Conservation (phyloP, 495 filamentous ascomycete species). For the Aspergillus avenaceus region DNA sequence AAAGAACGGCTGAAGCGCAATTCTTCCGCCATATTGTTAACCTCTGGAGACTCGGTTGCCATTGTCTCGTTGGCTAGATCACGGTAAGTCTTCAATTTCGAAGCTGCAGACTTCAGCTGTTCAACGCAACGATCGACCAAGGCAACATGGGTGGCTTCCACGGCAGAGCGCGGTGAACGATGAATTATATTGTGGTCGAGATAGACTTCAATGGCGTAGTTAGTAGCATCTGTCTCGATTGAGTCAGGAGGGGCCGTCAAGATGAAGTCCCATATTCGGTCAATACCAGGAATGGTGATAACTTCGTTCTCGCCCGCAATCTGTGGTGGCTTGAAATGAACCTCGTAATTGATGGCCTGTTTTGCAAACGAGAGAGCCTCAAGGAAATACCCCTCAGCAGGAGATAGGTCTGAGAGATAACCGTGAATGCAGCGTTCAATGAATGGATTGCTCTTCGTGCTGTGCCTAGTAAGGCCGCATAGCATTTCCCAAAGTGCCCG, state of each 20-base stretch:
- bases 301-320: constrained; percentile 39
- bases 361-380: constrained; percentile 67
- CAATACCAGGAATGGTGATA: constrained; percentile 57
- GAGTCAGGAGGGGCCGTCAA: constrained; percentile 63
- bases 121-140: constrained; percentile 74
- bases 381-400: constrained; percentile 59
- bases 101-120: constrained; percentile 68
- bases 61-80: constrained; percentile 39
- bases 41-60: constrained; percentile 40
- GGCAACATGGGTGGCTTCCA: constrained; percentile 69
- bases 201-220: constrained; percentile 70
- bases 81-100: constrained; percentile 47
- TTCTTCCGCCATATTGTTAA: constrained; percentile 47
- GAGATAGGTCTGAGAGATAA: constrained; percentile 60
- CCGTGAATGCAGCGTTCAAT: constrained; percentile 60
- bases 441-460: constrained; percentile 53
- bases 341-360: constrained; percentile 44
- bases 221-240: constrained; percentile 65
- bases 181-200: constrained; percentile 50
- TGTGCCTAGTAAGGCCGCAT: constrained; percentile 44
- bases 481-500: constrained; percentile 64
- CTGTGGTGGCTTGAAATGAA: constrained; percentile 37
- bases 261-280: constrained; percentile 81
- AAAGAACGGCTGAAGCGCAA: constrained; percentile 64
- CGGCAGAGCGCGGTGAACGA: constrained; percentile 39